A percentile compares a stretch with the other conserved stretches of the same genome.
Conservation (phyloP, 2,329 filamentous ascomycete species). For the Calonectria ilicicola region DNA sequence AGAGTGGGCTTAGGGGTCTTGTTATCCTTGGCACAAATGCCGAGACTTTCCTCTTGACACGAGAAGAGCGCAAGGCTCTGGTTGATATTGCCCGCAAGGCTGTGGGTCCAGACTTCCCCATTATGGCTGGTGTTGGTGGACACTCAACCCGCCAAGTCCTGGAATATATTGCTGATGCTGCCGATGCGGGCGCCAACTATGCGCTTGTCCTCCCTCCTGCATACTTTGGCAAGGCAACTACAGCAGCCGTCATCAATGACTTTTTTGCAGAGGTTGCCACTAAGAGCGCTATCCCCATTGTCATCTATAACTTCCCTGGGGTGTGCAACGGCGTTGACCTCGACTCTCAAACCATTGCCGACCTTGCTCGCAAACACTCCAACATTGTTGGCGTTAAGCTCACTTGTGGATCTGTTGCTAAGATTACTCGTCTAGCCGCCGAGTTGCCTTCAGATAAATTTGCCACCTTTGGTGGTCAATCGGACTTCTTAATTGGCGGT, state of each 20-base stretch:
- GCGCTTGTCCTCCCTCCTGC: slow-evolving; percentile 71
- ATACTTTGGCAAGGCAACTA: slow-evolving; percentile 75
- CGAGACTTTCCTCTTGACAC: slow-evolving; percentile 67
- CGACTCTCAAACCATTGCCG: slow-evolving; percentile 69
- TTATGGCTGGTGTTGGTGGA: slow-evolving; percentile 78
- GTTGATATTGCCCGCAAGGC: slow-evolving; percentile 75
- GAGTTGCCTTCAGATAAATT: slow-evolving; percentile 67
- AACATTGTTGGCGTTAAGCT: slow-evolving; percentile 79
- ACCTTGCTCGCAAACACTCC: slow-evolving; percentile 40
- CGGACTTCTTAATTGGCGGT: slow-evolving; percentile 77
- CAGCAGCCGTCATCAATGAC: slow-evolving; percentile 65
- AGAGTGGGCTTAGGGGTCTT: slow-evolving; percentile 61
- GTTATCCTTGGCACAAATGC: slow-evolving; percentile 68
- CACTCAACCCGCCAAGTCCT: slow-evolving; percentile 74
- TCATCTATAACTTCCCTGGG: slow-evolving; percentile 77
- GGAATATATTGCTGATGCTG: slow-evolving; percentile 70
- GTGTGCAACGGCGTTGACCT: slow-evolving; percentile 78
- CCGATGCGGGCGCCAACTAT: slow-evolving; percentile 71
- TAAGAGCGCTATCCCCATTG: slow-evolving; percentile 65
- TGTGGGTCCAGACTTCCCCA: slow-evolving; percentile 86
- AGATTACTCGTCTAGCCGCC: slow-evolving; percentile 71
- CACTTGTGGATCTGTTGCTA: slow-evolving; percentile 79
- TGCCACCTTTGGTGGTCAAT: slow-evolving; percentile 77
- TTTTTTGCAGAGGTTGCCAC: slow-evolving; percentile 71
- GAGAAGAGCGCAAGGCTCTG: slow-evolving; percentile 67